Conservation (phyloP, 805 yeast species). For the Hanseniaspora clermontiae region DNA sequence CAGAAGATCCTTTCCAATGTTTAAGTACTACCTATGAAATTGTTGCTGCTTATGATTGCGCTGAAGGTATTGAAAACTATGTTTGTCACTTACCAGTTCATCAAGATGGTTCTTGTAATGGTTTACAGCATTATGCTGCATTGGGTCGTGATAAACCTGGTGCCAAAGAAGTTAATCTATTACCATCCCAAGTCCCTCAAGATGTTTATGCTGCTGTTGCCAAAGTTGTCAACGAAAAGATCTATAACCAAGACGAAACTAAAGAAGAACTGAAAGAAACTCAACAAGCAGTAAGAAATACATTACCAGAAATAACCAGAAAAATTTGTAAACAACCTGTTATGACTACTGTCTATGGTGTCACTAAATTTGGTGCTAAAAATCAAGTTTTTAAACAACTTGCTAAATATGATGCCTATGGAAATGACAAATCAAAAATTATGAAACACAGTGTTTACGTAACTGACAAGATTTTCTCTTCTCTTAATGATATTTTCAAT, state of each 20-base stretch:
- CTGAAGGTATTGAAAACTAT: constrained; percentile 47
- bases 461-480: constrained; percentile 64
- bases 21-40: constrained; percentile 59
- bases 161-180: constrained; percentile 63
- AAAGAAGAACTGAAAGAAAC: constrained; percentile 28
- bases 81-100: constrained; percentile 67
- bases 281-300: constrained; percentile 13
- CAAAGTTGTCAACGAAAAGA: constrained; percentile 41
- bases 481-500: constrained; percentile 71
- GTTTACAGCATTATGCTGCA: constrained; percentile 78
- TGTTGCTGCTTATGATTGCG: constrained; percentile 44
- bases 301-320: constrained; percentile 56
- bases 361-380: constrained; percentile 84
- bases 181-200: constrained; percentile 60
- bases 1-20: constrained; percentile 79
- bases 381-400: constrained; percentile 76
- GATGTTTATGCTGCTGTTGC: constrained; percentile 70
- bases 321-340: constrained; percentile 94
- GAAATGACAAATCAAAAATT: constrained; percentile 37
- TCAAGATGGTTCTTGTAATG: constrained; percentile 81
- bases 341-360: constrained; percentile 97
- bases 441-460: constrained; percentile 37
- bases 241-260: constrained; percentile 40
- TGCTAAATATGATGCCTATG: constrained; percentile 39
- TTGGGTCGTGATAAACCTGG: constrained; percentile 77